These are phyloP conservation scores for Penicillium fimorum DNA, from an alignment of 495 filamentous ascomycete genomes.

Conservation along the genomic window DNA sequence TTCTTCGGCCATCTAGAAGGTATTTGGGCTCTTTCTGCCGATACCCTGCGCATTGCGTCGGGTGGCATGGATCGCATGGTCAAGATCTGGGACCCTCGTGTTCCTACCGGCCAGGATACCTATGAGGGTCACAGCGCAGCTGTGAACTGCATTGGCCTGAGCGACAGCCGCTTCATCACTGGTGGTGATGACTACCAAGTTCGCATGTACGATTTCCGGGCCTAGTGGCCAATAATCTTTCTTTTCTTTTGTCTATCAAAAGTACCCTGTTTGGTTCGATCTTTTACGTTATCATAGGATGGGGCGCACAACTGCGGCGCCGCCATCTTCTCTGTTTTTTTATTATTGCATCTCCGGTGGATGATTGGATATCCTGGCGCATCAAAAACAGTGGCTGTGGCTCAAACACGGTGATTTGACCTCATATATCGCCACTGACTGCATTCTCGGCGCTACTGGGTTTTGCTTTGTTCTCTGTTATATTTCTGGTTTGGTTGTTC, in stretches of 20 bases:
- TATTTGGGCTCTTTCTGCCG: conserved; percentile 90
- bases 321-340: not conserved
- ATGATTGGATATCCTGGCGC: conserved; percentile 28
- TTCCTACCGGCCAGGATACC: conserved; percentile 86
- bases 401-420: not conserved
- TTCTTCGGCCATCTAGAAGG: conserved; percentile 97
- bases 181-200: conserved; percentile 93
- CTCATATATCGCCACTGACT: conserved; percentile 1
- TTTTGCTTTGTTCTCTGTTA: not conserved
- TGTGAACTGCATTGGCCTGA: conserved; percentile 88
- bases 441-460: conserved; percentile 12
- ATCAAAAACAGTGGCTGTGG: conserved; percentile 1
- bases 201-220: conserved; percentile 80
- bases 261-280: not conserved
- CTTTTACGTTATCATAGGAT: not conserved
- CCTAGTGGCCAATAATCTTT: conserved; percentile 17
- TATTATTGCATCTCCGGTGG: conserved; percentile 5
- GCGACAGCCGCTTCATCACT: conserved; percentile 81
- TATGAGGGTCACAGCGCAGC: conserved; percentile 86
- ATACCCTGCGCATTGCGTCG: conserved; percentile 83
- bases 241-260: conserved; percentile 7
- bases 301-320: not conserved
- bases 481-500: not conserved
- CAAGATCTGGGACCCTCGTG: conserved; percentile 93
- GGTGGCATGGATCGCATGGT: conserved; percentile 93